phyloP scores from a whole-genome alignment of 768 basidiomycete species.

The Boletus barrowsii region DNA sequence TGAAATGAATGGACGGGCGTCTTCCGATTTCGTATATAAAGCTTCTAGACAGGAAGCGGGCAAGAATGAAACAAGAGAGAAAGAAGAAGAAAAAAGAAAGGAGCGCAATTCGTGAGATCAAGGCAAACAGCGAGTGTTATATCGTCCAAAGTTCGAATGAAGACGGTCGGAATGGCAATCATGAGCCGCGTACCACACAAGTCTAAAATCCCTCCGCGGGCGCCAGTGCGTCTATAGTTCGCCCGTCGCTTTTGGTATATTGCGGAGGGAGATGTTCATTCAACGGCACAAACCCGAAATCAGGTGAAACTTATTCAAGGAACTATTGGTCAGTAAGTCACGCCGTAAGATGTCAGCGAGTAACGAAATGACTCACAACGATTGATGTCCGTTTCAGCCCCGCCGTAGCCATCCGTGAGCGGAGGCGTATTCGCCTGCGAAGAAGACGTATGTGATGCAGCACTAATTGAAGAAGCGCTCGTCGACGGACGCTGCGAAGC shows the following conservation, averaged over 20 bases:
- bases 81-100: slow-evolving; percentile 20
- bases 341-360: slow-evolving; percentile 32
- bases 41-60: slow-evolving; percentile 28
- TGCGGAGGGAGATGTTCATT: slow-evolving; percentile 69
- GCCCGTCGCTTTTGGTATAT: slow-evolving; percentile 54
- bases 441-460: slow-evolving; percentile 71
- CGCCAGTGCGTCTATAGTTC: slow-evolving; percentile 41
- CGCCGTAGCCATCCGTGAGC: slow-evolving; percentile 58
- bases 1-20: slow-evolving; percentile 34
- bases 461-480: slow-evolving; percentile 72
- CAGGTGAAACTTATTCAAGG: slow-evolving; percentile 63
- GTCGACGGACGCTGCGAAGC: slow-evolving; percentile 58
- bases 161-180: slow-evolving; percentile 30
- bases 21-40: slow-evolving; percentile 35
- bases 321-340: slow-evolving; percentile 47
- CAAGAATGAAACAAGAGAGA: slow-evolving; percentile 22
- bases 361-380: slow-evolving; percentile 63
- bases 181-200: slow-evolving; percentile 26
- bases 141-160: slow-evolving; percentile 33
- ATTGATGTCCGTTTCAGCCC: slow-evolving; percentile 70
- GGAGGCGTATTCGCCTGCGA: slow-evolving; percentile 83
- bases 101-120: slow-evolving; percentile 34
- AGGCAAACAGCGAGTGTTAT: slow-evolving; percentile 23
- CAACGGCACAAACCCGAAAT: slow-evolving; percentile 82
- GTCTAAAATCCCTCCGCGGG: slow-evolving; percentile 29